Conservation (phyloP, 2,329 filamentous ascomycete species). For the Neopestalotiopsis sp. region DNA sequence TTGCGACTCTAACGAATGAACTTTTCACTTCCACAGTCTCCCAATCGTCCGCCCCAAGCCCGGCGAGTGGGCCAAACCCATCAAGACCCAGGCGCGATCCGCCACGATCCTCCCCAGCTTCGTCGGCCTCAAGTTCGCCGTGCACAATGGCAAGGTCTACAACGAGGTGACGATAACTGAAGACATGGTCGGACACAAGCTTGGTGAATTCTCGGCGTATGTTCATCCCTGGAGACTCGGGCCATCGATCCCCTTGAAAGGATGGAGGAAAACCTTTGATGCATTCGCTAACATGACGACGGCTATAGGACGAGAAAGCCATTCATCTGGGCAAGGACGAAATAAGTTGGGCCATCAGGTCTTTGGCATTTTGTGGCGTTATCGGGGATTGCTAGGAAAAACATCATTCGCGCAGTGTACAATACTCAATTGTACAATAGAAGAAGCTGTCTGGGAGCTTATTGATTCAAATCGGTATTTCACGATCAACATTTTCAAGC, state of each 20-base stretch:
- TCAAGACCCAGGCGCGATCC: slow-evolving; percentile 84
- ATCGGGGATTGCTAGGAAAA: slow-evolving; percentile 6
- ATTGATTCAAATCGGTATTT: neutral
- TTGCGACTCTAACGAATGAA: neutral
- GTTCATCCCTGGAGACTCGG: slow-evolving; percentile 41
- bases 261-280: neutral
- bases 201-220: slow-evolving; percentile 90
- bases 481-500: neutral
- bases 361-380: slow-evolving; percentile 27
- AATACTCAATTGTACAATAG: neutral
- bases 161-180: slow-evolving; percentile 84
- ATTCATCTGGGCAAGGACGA: slow-evolving; percentile 55
- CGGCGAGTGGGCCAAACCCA: slow-evolving; percentile 70
- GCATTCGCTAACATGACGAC: neutral
- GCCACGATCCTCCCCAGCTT: slow-evolving; percentile 93
- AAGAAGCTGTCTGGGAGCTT: neutral
- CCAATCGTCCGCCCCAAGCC: slow-evolving; percentile 67
- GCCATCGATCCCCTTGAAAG: neutral
- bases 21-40: slow-evolving; percentile 45
- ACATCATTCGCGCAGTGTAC: neutral
- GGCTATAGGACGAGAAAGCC: slow-evolving; percentile 60
- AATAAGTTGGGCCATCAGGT: slow-evolving; percentile 21
- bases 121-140: slow-evolving; percentile 85
- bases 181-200: slow-evolving; percentile 95
- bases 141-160: slow-evolving; percentile 92